Evolutionary conservation across 768 basidiomycete species (phyloP), one percentile per base, ranked within the genome.

Genomic region (Nevesoporus exiguus): DNA sequence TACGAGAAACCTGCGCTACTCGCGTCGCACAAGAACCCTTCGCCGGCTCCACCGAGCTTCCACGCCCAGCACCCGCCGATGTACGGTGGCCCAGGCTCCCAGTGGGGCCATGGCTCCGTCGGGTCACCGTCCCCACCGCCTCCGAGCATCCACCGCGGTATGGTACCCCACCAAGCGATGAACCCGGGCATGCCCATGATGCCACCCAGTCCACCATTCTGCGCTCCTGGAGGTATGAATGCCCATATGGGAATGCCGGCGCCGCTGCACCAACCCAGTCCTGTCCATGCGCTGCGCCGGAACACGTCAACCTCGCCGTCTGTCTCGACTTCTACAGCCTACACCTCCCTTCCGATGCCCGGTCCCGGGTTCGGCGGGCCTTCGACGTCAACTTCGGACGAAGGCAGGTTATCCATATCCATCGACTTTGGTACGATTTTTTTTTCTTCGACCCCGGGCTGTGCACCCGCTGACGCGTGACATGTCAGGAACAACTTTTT

Each of bases 331-430:
- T 54, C 39, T 19, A 5, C 21, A 19, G 2, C 19, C 8, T 17
- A 27, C 24, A 3, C 47, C 3, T 7, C 19, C 3, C 29, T 21
- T 24, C 46, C 15, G 34, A 17, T n/a, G 13, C 21, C 19, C 19
- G 25, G 5, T 1, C 1, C 5, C 19, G 39, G 39, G 21, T 6
- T 7, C 24, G 17, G 17, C 34, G 19, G 22, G 61, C 65, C 10
- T 19, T 21, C 39, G 19, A 39, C 2, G 4, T 21, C 39, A 57
- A 63, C 65, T 24, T 59, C 67, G 17, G 79, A 89, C 60, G 88
- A 90, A 66, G 86, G 88, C n/a, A 89, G 85, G 66, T 76, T 92
- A 73, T 90, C 88, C 11, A 76, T 92, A 19, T 83, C 89, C 5
- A 90, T 92, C 56, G 90, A 92, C 71, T 91, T 91, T 62, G 89